phyloP scores from a whole-genome alignment of 306 rosid genomes.

The Casuarina equisetifolia region DNA sequence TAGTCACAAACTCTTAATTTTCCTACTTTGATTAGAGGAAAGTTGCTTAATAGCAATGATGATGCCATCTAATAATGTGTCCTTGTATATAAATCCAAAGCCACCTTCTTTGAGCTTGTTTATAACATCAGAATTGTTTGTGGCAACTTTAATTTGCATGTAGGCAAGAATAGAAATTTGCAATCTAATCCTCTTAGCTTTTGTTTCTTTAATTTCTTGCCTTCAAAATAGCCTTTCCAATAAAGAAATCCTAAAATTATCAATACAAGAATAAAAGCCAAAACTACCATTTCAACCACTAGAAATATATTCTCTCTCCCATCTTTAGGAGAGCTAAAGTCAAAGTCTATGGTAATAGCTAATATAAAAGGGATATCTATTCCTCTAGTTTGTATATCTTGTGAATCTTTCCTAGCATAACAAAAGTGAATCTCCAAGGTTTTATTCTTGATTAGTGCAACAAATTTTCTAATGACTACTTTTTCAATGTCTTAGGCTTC shows the following conservation, averaged over 20 bases:
- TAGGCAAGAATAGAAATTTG: slow-evolving; percentile 21
- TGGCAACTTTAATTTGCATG: slow-evolving; percentile 45
- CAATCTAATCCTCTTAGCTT: slow-evolving; percentile 21
- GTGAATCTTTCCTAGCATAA: slow-evolving; percentile 76
- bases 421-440: slow-evolving; percentile 51
- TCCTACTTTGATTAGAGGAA: slow-evolving; percentile 30
- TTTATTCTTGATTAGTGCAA: slow-evolving; percentile 34
- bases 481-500: slow-evolving; percentile 42
- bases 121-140: slow-evolving; percentile 45
- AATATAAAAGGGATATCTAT: slow-evolving; percentile 66
- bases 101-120: slow-evolving; percentile 80
- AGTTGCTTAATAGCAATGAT: slow-evolving; percentile 29
- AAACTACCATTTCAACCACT: slow-evolving; percentile 3
- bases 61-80: slow-evolving; percentile 18
- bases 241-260: slow-evolving; percentile 18
- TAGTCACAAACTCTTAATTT: slow-evolving; percentile 26
- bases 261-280: slow-evolving; percentile 3
- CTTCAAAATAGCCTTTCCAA: slow-evolving; percentile 16
- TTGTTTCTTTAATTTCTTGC: slow-evolving; percentile 23
- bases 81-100: slow-evolving; percentile 75
- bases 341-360: slow-evolving; percentile 59
- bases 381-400: slow-evolving; percentile 42
- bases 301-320: neutral
- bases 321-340: slow-evolving; percentile 16
- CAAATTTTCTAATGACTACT: slow-evolving; percentile 32